Conservation (phyloP, 306 rosid species). For the Vachellia collinsii region DNA sequence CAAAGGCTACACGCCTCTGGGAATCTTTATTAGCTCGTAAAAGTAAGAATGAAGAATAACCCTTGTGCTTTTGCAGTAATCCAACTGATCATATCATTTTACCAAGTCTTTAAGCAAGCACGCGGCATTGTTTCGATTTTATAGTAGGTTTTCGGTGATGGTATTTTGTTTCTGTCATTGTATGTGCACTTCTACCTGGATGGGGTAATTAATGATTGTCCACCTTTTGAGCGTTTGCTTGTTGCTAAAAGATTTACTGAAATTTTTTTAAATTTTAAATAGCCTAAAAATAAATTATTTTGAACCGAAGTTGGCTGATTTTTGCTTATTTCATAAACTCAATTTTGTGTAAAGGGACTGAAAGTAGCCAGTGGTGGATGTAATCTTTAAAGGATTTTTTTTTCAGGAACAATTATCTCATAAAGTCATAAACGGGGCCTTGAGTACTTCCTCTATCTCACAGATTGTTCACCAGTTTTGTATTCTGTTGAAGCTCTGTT, state of each 20-base stretch:
- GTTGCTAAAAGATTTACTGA: neutral
- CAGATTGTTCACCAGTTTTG: neutral
- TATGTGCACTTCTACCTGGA: neutral
- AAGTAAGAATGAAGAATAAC: constrained; percentile 62
- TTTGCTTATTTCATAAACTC: neutral
- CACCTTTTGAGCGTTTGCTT: neutral
- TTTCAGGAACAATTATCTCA: neutral
- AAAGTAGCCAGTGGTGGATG: too few species aligned
- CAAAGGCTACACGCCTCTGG: constrained; percentile 98
- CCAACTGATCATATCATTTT: constrained; percentile 21
- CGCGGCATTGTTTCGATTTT: neutral
- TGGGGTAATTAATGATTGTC: neutral
- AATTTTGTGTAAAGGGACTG: too few species aligned
- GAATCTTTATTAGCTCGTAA: constrained; percentile 95
- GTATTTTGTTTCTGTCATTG: neutral
- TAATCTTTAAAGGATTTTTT: too few species aligned
- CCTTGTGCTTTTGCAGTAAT: constrained; percentile 9
- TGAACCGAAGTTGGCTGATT: neutral
- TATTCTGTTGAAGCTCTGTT: neutral
- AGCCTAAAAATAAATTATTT: neutral
- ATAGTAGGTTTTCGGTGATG: neutral
- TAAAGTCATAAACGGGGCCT: neutral
- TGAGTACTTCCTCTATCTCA: neutral
- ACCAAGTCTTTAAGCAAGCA: neutral
- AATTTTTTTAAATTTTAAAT: constrained; percentile 3